Base-by-base conservation (phyloP, 768 basidiomycete species). In the Boletus pseudopeckii region DNA sequence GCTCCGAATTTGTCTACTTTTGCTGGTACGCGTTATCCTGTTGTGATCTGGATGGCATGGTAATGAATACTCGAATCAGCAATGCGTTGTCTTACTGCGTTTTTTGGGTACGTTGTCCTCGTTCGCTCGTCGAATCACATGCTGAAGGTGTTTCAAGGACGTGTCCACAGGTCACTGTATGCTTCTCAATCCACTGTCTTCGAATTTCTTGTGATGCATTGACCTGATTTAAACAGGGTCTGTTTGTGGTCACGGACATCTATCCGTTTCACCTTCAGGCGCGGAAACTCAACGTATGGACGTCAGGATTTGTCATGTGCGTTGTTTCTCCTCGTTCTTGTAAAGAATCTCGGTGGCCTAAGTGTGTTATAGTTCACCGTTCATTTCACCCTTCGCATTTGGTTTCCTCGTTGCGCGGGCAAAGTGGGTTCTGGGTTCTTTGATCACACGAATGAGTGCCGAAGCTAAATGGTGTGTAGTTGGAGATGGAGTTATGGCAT, bases 401-500 rank as follows among this genome's bases (percentile, higher is more conserved):
- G 67, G 69, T 9, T 71, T 69, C 45, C 64, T 69, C 13, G 58
- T 57, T 46, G 64, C 62, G 30, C 55, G 67, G 14, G 53, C 45
- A 52, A 69, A 56, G 69, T 66, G n/a, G 7, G 69, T 48, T 33
- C 14, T 17, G n/a, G 14, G 59, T 46, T 30, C 15, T 22, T 30
- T 18, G 7, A 24, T 33, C 14, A 2, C 24, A 13, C 3, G 28
- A 28, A 30, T 5, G 18, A 15, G 26, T 5, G 17, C n/a, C 7
- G 34, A 18, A 32, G 17, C 33, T 66, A 15, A 64, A 45, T 0
- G 17, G 1, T 26, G 5, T 26, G 6, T 43, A 77, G 74, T 49
- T 81, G 75, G 75, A 63, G 77, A 32, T 80, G 80, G 79, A 69
- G 77, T n/a, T 82, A 81, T 53, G 78, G 77, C 18, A 76, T 80